Evolutionary conservation across 2,329 filamentous ascomycete genomes (phyloP).

Genomic region (Aureobasidium melanogenum): DNA sequence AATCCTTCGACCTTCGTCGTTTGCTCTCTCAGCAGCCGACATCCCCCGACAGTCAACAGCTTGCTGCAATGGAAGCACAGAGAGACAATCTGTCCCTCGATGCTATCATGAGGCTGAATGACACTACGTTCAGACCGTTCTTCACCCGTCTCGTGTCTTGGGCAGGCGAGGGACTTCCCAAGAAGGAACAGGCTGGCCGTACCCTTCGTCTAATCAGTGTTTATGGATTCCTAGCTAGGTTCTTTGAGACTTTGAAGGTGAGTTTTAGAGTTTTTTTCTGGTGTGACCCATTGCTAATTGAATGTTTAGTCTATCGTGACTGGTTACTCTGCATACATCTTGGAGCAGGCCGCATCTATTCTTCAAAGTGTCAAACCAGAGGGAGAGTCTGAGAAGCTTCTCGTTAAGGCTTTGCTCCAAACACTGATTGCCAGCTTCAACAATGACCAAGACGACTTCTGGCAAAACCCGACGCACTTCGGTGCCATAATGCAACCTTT

Average conservation of each 20-base stretch:
- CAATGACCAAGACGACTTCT: slow-evolving; percentile 89
- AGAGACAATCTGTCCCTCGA: slow-evolving; percentile 58
- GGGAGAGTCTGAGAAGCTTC: slow-evolving; percentile 43
- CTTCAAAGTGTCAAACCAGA: slow-evolving; percentile 38
- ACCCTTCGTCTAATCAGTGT: slow-evolving; percentile 62
- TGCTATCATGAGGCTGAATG: slow-evolving; percentile 95
- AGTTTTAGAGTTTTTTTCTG: not conserved
- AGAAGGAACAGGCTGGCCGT: slow-evolving; percentile 51
- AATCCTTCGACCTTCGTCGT: slow-evolving; percentile 57
- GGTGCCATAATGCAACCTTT: slow-evolving; percentile 60
- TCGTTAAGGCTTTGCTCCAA: slow-evolving; percentile 62
- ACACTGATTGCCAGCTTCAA: slow-evolving; percentile 70
- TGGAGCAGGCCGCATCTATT: slow-evolving; percentile 63
- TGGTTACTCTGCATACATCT: slow-evolving; percentile 75
- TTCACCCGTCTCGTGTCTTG: slow-evolving; percentile 83
- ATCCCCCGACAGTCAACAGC: slow-evolving; percentile 46
- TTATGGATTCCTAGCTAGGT: slow-evolving; percentile 68
- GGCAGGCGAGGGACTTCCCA: slow-evolving; percentile 53
- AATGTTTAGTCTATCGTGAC: slow-evolving; percentile 68
- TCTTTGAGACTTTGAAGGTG: slow-evolving; percentile 71
- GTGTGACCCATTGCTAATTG: not conserved
- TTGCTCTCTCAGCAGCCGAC: slow-evolving; percentile 44
- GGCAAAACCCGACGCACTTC: slow-evolving; percentile 88
- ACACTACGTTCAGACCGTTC: slow-evolving; percentile 83
- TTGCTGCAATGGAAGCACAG: slow-evolving; percentile 39